Conservation (phyloP, 2,329 filamentous ascomycete genomes). For the Ophiocordyceps camponoti-leonardi region DNA sequence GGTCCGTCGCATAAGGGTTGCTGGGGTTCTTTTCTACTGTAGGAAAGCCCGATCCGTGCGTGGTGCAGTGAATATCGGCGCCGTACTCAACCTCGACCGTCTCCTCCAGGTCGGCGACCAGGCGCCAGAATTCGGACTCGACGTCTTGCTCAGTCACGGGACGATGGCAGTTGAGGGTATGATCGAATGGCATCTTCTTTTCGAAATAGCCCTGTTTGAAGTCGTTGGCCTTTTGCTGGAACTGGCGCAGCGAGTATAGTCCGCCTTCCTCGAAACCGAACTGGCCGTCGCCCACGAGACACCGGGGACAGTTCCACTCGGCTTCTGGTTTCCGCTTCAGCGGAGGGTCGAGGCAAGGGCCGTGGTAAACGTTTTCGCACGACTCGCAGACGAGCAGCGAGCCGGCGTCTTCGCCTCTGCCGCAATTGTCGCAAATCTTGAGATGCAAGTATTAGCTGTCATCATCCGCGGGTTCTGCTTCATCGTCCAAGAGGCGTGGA, state of each 20-base stretch:
- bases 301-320: constrained; percentile 94
- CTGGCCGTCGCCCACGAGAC: constrained; percentile 87
- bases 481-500: background rate
- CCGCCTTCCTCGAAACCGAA: constrained; percentile 97
- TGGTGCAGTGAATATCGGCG: constrained; percentile 94
- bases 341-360: constrained; percentile 74
- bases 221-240: constrained; percentile 86
- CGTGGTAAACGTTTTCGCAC: constrained; percentile 79
- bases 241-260: constrained; percentile 85
- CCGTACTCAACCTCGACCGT: constrained; percentile 97
- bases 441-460: constrained; percentile 2
- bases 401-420: constrained; percentile 54
- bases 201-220: constrained; percentile 94
- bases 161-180: constrained; percentile 61
- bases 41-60: constrained; percentile 91
- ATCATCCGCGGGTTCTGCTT: constrained; percentile 8
- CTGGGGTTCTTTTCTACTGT: constrained; percentile 82
- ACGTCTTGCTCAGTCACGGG: constrained; percentile 89
- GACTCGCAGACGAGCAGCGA: constrained; percentile 73
- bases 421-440: constrained; percentile 69
- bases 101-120: constrained; percentile 86
- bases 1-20: constrained; percentile 73
- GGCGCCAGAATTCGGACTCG: constrained; percentile 89
- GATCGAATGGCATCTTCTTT: constrained; percentile 75
- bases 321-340: constrained; percentile 59